Evolutionary conservation across 1,139 yeast genomes (phyloP).

Genomic region (Geotrichum citri-aurantii): DNA sequence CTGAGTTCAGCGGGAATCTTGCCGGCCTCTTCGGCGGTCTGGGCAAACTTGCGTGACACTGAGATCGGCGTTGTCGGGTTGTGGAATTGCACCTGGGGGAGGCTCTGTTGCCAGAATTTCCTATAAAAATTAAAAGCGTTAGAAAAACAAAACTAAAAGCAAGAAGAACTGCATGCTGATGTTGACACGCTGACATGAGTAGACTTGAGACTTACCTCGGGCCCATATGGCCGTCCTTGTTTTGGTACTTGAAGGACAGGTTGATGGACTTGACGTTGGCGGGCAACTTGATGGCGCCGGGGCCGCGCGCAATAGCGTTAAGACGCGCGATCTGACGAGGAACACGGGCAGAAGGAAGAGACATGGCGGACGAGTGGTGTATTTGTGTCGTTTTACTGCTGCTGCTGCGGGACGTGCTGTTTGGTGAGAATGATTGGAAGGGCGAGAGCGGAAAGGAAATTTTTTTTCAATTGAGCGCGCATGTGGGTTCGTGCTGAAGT

Average conservation of each 20-base stretch:
- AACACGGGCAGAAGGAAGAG: constrained; percentile 26
- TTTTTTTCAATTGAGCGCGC: not conserved
- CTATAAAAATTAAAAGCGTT: constrained; percentile 29
- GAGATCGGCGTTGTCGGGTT: constrained; percentile 64
- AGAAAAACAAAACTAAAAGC: not conserved
- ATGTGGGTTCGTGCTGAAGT: not conserved
- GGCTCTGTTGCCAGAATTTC: constrained; percentile 63
- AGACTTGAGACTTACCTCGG: constrained; percentile 1
- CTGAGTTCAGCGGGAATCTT: constrained; percentile 45
- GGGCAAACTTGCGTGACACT: constrained; percentile 39
- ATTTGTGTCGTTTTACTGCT: not conserved
- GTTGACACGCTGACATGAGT: not conserved
- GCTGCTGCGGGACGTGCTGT: not conserved
- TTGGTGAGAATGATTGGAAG: not conserved
- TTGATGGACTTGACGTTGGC: constrained; percentile 36
- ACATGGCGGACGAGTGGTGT: not conserved
- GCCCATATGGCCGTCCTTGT: constrained; percentile 38
- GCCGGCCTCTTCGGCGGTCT: constrained; percentile 37
- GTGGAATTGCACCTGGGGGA: constrained; percentile 77
- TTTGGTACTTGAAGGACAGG: constrained; percentile 43
- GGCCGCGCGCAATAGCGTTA: constrained; percentile 42
- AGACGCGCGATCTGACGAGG: constrained; percentile 41
- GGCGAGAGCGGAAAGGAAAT: not conserved
- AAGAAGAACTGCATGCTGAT: constrained; percentile 9
- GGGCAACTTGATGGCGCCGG: constrained; percentile 43